Percentiles rank a stretch among this genome's conserved stretches.
These are phyloP conservation scores for Gynandropsis gynandra DNA, from an alignment of 345 rosid genomes.

Conservation along the genomic window DNA sequence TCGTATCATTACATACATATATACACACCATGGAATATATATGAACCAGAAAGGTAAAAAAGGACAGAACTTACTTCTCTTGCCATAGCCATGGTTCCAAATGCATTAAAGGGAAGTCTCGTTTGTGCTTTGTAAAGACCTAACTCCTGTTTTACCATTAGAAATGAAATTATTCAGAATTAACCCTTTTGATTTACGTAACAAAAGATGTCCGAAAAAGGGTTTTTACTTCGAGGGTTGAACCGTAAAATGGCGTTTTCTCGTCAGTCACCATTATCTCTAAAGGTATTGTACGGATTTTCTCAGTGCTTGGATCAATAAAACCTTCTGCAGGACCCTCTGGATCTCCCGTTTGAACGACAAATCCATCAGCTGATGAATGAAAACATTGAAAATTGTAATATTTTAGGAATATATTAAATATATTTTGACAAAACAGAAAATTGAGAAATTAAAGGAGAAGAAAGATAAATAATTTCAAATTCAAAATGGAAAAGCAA, in stretches of 20 bases:
- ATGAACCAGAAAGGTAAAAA: neutral
- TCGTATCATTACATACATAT: neutral
- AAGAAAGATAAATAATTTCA: too few relatives aligned
- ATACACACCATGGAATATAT: neutral
- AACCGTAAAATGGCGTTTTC: slow-evolving; percentile 73
- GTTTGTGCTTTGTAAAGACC: slow-evolving; percentile 98
- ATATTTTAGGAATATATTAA: too few relatives aligned
- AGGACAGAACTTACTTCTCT: slow-evolving; percentile 62
- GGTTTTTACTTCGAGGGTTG: slow-evolving; percentile 63
- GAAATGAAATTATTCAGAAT: neutral
- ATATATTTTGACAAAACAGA: too few relatives aligned
- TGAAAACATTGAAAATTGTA: neutral
- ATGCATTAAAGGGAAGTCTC: slow-evolving; percentile 93
- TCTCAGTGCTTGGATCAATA: slow-evolving; percentile 92
- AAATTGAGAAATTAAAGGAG: too few relatives aligned
- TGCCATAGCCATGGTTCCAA: slow-evolving; percentile 99
- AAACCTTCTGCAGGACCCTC: slow-evolving; percentile 96
- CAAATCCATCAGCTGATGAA: slow-evolving; percentile 94
- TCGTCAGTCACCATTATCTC: slow-evolving; percentile 82
- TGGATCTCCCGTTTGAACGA: slow-evolving; percentile 99
- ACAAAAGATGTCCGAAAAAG: neutral
- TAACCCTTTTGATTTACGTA: too few relatives aligned
- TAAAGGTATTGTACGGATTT: slow-evolving; percentile 69
- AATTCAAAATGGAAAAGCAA: too few relatives aligned
- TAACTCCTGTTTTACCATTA: slow-evolving; percentile 50